Percentiles rank a stretch among this genome's conserved stretches.
phyloP scores from a whole-genome alignment of 2,329 filamentous ascomycete species.

The Calonectria hawksworthii region DNA sequence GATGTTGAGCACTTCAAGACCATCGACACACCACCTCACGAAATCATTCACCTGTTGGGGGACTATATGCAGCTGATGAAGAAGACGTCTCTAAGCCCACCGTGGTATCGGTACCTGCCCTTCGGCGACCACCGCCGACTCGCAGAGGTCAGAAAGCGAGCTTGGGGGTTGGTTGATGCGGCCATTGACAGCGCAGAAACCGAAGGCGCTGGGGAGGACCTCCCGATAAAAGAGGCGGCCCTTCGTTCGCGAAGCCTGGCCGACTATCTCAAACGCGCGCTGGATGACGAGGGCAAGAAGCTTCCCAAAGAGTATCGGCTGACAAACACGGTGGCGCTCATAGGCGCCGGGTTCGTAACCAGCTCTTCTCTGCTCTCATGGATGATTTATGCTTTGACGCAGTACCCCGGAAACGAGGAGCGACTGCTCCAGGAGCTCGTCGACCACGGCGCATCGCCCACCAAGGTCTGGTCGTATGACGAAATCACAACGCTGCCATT shows the following conservation, averaged over 20 bases:
- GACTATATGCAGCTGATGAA: not conserved
- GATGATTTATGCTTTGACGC: not conserved
- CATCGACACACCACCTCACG: not conserved
- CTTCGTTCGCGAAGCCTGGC: not conserved
- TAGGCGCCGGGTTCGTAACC: not conserved
- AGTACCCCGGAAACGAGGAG: not conserved
- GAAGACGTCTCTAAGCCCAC: not conserved
- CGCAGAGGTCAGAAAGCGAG: not conserved
- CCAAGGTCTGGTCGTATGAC: not conserved
- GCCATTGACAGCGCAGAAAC: not conserved
- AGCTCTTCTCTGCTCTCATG: slow-evolving; percentile 3
- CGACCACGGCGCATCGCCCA: not conserved
- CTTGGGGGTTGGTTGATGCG: not conserved
- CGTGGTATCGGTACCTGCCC: not conserved
- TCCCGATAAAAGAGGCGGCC: not conserved
- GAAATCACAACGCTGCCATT: not conserved
- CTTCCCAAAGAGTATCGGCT: not conserved
- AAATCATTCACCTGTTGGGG: not conserved
- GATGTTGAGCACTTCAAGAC: not conserved
- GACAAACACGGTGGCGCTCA: not conserved
- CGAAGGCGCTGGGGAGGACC: not conserved
- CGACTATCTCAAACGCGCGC: not conserved
- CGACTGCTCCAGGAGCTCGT: not conserved
- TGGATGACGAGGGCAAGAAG: not conserved
- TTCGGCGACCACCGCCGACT: not conserved